Evolutionary conservation across 2,329 filamentous ascomycete species (phyloP).

Genomic region (Paradendryphiella salina): DNA sequence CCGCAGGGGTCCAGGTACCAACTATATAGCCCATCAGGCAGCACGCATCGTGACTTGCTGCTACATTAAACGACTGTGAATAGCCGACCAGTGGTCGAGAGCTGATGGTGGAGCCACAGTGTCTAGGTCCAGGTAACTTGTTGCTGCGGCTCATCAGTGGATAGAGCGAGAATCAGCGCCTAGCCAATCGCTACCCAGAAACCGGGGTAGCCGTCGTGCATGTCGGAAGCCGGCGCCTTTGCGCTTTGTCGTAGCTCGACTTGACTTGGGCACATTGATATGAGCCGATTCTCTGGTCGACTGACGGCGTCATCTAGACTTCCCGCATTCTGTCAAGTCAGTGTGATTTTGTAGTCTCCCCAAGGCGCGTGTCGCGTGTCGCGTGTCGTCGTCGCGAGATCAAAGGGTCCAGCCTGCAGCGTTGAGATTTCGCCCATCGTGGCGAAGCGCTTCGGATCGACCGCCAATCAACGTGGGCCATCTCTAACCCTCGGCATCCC

Average conservation of each 20-base stretch:
- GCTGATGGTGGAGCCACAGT: conserved; percentile 25
- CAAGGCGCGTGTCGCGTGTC: conserved; percentile 30
- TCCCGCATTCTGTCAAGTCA: conserved; percentile 3
- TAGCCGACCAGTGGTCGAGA: conserved; percentile 22
- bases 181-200: conserved; percentile 31
- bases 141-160: conserved; percentile 36
- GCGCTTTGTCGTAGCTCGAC: conserved; percentile 21
- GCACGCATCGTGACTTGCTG: conserved; percentile 35
- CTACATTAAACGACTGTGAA: conserved; percentile 21
- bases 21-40: conserved; percentile 22
- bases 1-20: conserved; percentile 30
- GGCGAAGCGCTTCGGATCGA: conserved; percentile 24
- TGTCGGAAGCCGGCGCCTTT: conserved; percentile 26
- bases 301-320: conserved; percentile 23
- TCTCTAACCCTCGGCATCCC: conserved; percentile 16
- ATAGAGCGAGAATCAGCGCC: conserved; percentile 19
- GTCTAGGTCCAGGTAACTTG: conserved; percentile 26
- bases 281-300: conserved; percentile 27
- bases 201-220: conserved; percentile 25
- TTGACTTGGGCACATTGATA: conserved; percentile 32
- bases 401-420: conserved; percentile 9
- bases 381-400: conserved; percentile 20
- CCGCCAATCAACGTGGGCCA: conserved; percentile 20
- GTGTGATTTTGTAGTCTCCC: conserved; percentile 5
- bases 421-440: conserved; percentile 18